Percentiles rank a stretch among this genome's conserved stretches.
These are phyloP conservation scores for Posidonia oceanica DNA, from an alignment of 116 monocot genomes.

Conservation along the genomic window DNA sequence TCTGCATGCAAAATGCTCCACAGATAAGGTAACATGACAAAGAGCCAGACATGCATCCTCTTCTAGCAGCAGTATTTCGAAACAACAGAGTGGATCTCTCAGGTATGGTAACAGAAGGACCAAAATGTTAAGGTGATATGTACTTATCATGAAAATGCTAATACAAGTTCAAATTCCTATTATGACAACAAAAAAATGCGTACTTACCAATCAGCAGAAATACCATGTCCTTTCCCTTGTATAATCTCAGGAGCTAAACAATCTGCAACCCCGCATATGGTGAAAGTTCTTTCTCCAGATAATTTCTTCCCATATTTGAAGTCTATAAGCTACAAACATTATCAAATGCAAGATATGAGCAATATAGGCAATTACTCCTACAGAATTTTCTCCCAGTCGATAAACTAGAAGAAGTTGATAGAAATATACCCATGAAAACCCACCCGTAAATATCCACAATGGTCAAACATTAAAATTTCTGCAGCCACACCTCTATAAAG, in stretches of 20 bases:
- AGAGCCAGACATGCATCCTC: too few species aligned
- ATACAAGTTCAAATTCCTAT: neutral
- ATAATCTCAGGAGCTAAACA: slow-evolving; percentile 87
- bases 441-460: slow-evolving; percentile 58
- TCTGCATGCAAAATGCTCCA: too few species aligned
- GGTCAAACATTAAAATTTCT: slow-evolving; percentile 72
- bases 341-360: neutral
- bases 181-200: neutral
- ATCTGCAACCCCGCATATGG: slow-evolving; percentile 77
- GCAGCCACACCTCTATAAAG: slow-evolving; percentile 84
- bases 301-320: slow-evolving; percentile 84
- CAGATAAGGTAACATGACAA: too few species aligned
- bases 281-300: slow-evolving; percentile 59
- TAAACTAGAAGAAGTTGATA: neutral
- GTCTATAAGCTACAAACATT: slow-evolving; percentile 50
- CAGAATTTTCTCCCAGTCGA: too few species aligned
- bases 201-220: slow-evolving; percentile 81
- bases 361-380: neutral
- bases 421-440: slow-evolving; percentile 7
- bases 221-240: slow-evolving; percentile 75
- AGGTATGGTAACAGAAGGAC: neutral
- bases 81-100: neutral
- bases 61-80: too few species aligned
- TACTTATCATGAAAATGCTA: neutral
- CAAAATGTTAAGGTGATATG: neutral